These are phyloP conservation scores for Hypoxylon sp. DNA, from an alignment of 2,329 filamentous ascomycete genomes.

Conservation along the genomic window DNA sequence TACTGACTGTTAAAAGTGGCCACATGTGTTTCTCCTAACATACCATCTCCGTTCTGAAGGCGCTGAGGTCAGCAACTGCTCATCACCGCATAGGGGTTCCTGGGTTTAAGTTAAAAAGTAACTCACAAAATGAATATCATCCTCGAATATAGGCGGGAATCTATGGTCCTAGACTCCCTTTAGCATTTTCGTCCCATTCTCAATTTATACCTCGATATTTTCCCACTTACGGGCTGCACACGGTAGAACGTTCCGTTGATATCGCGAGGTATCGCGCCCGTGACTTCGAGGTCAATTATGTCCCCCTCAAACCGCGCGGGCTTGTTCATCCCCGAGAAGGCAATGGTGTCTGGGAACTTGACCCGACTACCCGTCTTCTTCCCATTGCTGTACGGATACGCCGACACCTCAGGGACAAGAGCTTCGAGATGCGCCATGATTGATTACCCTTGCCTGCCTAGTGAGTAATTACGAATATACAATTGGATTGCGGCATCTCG, in stretches of 20 bases:
- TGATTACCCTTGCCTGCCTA: constrained; percentile 35
- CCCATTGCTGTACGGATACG: constrained; percentile 52
- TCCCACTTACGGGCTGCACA: constrained; percentile 58
- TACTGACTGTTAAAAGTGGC: neutral
- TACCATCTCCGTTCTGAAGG: constrained; percentile 49
- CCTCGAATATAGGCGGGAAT: constrained; percentile 67
- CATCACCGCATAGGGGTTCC: neutral
- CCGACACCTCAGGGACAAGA: constrained; percentile 51
- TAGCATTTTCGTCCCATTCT: neutral
- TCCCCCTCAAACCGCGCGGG: constrained; percentile 58
- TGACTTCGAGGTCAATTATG: constrained; percentile 57
- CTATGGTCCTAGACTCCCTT: constrained; percentile 56
- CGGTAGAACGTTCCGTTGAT: constrained; percentile 64
- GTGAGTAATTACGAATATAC: constrained; percentile 36
- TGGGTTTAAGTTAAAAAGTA: neutral
- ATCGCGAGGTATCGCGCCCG: constrained; percentile 58
- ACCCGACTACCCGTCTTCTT: constrained; percentile 46
- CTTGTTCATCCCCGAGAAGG: constrained; percentile 56
- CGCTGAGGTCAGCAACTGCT: constrained; percentile 19
- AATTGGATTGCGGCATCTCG: constrained; percentile 28
- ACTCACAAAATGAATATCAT: constrained; percentile 59
- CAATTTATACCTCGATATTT: neutral
- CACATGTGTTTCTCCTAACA: constrained; percentile 9
- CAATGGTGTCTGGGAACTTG: constrained; percentile 53
- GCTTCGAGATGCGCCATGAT: constrained; percentile 56